Percentiles rank a stretch among this genome's conserved stretches.
Evolutionary conservation across 371 early-diverging fungal genomes (phyloP).

Genomic region (Fennellomyces sp.): DNA sequence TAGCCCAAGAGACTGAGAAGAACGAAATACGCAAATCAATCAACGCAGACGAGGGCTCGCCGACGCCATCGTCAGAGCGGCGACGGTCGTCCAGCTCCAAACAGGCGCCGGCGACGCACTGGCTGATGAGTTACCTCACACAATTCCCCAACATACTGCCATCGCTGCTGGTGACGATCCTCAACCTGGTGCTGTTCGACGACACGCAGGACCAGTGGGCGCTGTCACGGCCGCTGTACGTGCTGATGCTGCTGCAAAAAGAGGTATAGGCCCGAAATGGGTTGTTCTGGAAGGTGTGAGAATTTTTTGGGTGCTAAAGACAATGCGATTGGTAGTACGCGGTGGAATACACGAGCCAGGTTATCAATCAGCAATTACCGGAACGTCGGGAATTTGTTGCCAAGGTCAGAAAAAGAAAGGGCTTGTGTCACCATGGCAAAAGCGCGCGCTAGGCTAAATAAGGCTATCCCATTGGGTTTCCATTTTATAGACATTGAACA

Average conservation of each 20-base stretch:
- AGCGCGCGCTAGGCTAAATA: not conserved
- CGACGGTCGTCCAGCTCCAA: conserved; percentile 13
- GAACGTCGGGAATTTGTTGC: conserved; percentile 71
- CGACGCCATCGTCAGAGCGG: conserved; percentile 11
- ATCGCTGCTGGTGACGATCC: conserved; percentile 63
- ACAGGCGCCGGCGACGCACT: conserved; percentile 34
- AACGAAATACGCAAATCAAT: conserved; percentile 9
- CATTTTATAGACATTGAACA: conserved; percentile 41
- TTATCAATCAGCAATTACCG: conserved; percentile 74
- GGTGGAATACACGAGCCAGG: conserved; percentile 63
- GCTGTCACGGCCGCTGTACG: conserved; percentile 80
- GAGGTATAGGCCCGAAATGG: conserved; percentile 47
- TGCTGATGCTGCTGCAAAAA: conserved; percentile 74
- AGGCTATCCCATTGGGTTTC: not conserved
- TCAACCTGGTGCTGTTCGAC: conserved; percentile 80
- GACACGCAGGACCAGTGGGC: conserved; percentile 84
- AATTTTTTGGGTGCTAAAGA: not conserved
- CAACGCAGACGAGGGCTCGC: conserved; percentile 1
- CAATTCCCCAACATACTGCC: conserved; percentile 64
- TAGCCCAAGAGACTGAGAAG: conserved; percentile 67
- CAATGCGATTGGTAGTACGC: conserved; percentile 62
- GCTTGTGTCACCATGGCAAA: too few species aligned
- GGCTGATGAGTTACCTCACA: conserved; percentile 56
- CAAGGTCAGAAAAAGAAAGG: conserved; percentile 60
- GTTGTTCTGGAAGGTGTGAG: conserved; percentile 5